phyloP scores from a whole-genome alignment of 2,329 filamentous ascomycete species.

The Arachnopeziza araneosa region DNA sequence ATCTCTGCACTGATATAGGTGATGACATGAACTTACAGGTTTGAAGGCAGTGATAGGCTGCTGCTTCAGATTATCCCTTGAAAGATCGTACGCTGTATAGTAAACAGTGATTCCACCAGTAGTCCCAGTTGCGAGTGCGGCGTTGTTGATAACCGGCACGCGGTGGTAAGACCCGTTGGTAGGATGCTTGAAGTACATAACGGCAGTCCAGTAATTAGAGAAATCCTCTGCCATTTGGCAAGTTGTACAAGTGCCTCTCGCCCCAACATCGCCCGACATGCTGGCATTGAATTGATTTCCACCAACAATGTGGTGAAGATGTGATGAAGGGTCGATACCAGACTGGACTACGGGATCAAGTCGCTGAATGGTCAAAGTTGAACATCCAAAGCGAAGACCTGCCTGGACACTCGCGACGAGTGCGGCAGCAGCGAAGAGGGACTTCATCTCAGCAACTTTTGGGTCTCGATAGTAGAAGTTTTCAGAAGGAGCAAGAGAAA shows the following conservation, averaged over 20 bases:
- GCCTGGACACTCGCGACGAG: not conserved
- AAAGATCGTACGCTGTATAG: constrained; percentile 10
- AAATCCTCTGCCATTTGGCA: constrained; percentile 56
- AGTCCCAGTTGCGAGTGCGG: not conserved
- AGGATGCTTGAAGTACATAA: constrained; percentile 42
- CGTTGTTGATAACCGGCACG: not conserved
- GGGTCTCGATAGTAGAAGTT: no score
- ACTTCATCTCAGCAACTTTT: not conserved
- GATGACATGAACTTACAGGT: not conserved
- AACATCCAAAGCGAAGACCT: not conserved
- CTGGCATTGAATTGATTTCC: not conserved
- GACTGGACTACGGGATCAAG: not conserved
- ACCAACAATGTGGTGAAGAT: constrained; percentile 25
- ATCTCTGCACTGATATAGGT: not conserved
- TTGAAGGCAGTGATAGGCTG: not conserved
- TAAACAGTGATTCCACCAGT: constrained; percentile 17
- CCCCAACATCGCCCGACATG: not conserved
- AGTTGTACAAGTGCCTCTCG: constrained; percentile 54
- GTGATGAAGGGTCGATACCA: not conserved
- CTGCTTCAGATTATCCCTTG: not conserved
- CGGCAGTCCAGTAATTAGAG: constrained; percentile 65
- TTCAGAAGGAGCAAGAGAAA: no score
- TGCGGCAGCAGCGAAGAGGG: not conserved
- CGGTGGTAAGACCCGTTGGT: constrained; percentile 11
- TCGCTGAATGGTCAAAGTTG: not conserved